Conservation (phyloP, 1,284 basidiomycete species). For the Apiotrichum montevideense region DNA sequence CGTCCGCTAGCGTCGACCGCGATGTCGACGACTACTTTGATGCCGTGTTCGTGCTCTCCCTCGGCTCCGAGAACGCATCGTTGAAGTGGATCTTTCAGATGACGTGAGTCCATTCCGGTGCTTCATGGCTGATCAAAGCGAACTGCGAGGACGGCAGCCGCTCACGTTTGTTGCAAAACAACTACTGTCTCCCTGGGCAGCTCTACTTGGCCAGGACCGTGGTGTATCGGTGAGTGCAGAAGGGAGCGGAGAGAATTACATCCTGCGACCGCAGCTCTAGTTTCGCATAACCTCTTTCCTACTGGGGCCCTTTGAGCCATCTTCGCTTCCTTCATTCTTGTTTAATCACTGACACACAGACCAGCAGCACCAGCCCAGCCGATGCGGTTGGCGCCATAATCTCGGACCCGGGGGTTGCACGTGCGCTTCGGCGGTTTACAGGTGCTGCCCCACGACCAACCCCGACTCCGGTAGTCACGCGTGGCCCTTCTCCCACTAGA, state of each 20-base stretch:
- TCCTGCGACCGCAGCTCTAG: too few species aligned
- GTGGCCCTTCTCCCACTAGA: background rate
- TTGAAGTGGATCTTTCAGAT: conserved; percentile 29
- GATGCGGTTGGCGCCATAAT: conserved; percentile 11
- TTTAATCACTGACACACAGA: conserved; percentile 5
- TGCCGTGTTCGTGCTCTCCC: conserved; percentile 13
- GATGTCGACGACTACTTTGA: conserved; percentile 30
- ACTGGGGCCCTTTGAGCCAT: too few species aligned
- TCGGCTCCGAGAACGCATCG: background rate
- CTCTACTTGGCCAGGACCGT: conserved; percentile 20
- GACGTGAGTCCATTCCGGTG: conserved; percentile 13
- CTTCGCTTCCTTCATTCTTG: too few species aligned
- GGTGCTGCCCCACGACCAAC: conserved; percentile 10
- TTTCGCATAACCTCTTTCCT: too few species aligned
- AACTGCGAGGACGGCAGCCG: conserved; percentile 21
- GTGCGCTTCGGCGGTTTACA: conserved; percentile 9
- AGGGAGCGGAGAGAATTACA: too few species aligned
- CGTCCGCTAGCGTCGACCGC: conserved; percentile 17
- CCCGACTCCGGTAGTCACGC: conserved; percentile 1
- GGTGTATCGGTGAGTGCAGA: conserved; percentile 10
- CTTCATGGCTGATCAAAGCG: conserved; percentile 6
- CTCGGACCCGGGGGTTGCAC: conserved; percentile 11
- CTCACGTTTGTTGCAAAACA: conserved; percentile 26
- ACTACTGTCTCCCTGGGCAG: conserved; percentile 24
- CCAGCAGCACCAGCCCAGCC: background rate